A percentile compares a stretch with the other conserved stretches of the same genome.
phyloP scores from a whole-genome alignment of 83 land plant genomes.

The Isoetes engelmannii region DNA sequence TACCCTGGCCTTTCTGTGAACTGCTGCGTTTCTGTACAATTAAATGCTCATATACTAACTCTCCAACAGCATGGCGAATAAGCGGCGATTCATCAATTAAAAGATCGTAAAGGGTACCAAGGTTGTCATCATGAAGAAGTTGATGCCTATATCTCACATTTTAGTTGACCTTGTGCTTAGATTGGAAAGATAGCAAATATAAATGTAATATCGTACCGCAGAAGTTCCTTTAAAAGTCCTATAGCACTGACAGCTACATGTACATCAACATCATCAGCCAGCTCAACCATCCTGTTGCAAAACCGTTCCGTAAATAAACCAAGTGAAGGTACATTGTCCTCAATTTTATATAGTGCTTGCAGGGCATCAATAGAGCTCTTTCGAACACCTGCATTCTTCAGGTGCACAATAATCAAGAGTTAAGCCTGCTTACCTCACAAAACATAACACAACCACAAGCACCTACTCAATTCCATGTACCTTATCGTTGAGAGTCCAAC shows the following conservation, averaged over 20 bases:
- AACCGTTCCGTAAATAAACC: constrained; percentile 84
- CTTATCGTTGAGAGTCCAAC: constrained; percentile 97
- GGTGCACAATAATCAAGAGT: too few relatives aligned
- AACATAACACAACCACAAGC: background rate
- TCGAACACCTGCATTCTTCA: constrained; percentile 77
- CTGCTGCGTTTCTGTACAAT: constrained; percentile 60
- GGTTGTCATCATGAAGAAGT: constrained; percentile 71
- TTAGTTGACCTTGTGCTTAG: background rate
- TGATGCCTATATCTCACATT: constrained; percentile 58
- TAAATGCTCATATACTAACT: constrained; percentile 82
- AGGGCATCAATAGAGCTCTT: constrained; percentile 75
- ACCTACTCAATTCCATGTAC: constrained; percentile 22
- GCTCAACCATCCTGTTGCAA: constrained; percentile 87
- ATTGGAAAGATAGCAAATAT: constrained; percentile 2
- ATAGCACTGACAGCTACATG: constrained; percentile 89
- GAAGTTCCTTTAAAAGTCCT: constrained; percentile 72
- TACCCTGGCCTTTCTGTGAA: constrained; percentile 27
- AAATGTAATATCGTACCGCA: constrained; percentile 40
- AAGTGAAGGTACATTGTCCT: constrained; percentile 88
- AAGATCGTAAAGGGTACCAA: constrained; percentile 85
- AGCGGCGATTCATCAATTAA: constrained; percentile 85
- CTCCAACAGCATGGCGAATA: constrained; percentile 89
- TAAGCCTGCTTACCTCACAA: background rate
- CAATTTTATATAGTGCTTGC: constrained; percentile 84
- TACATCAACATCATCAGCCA: constrained; percentile 93